phyloP scores from a whole-genome alignment of 2,329 filamentous ascomycete genomes.

The Microcyclospora tardicrescens region DNA sequence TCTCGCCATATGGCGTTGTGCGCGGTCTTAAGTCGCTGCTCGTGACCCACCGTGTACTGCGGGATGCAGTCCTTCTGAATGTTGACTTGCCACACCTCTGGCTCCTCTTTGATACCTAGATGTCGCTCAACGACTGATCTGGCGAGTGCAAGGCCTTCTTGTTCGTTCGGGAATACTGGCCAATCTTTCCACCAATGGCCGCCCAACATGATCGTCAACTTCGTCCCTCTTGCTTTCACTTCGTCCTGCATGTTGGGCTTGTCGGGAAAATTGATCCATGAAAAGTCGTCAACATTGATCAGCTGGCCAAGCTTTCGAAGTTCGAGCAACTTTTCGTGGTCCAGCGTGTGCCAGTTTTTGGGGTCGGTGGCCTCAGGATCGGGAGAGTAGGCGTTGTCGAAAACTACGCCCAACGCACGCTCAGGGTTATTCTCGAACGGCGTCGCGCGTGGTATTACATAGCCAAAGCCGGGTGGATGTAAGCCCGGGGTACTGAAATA shows the following conservation, averaged over 20 bases:
- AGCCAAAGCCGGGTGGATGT: conserved; percentile 68
- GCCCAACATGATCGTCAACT: conserved; percentile 87
- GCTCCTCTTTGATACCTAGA: conserved; percentile 53
- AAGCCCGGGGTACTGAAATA: conserved; percentile 59
- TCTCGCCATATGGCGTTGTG: conserved; percentile 40
- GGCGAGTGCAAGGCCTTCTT: conserved; percentile 58
- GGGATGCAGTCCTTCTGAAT: conserved; percentile 67
- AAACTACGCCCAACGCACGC: conserved; percentile 77
- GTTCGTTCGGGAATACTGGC: conserved; percentile 47
- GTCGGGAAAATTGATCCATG: conserved; percentile 22
- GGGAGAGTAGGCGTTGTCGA: conserved; percentile 54
- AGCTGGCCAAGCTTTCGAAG: conserved; percentile 13
- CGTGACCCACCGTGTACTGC: conserved; percentile 75
- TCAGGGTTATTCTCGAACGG: conserved; percentile 64
- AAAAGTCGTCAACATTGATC: conserved; percentile 22
- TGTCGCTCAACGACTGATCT: conserved; percentile 58
- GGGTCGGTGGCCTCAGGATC: conserved; percentile 12
- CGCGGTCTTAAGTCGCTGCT: conserved; percentile 44
- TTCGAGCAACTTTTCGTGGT: conserved; percentile 12
- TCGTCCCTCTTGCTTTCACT: conserved; percentile 49
- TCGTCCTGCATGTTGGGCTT: conserved; percentile 20
- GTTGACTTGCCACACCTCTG: conserved; percentile 48
- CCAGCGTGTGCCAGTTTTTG: conserved; percentile 12
- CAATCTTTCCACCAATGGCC: conserved; percentile 78
- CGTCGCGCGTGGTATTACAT: conserved; percentile 69